Percentiles rank a stretch among this genome's conserved stretches.
Evolutionary conservation across 345 rosid species (phyloP).

Genomic region (Populus pruinosa): DNA sequence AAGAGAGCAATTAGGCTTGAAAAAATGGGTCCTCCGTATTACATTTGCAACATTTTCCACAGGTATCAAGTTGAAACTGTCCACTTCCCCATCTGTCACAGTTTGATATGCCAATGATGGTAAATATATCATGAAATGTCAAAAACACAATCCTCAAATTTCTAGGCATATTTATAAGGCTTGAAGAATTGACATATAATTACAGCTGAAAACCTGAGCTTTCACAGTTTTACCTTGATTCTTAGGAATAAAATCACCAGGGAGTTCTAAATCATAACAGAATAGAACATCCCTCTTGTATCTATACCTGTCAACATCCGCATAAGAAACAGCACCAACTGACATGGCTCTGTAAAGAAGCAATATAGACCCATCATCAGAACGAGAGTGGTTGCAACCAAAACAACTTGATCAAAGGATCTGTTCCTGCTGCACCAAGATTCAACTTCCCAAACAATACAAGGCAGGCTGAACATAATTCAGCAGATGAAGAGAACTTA

Average conservation of each 20-base stretch:
- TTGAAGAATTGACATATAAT: not conserved
- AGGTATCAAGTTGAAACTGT: conserved; percentile 74
- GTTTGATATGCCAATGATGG: not conserved
- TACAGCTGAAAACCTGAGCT: conserved; percentile 3
- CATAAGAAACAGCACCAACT: conserved; percentile 81
- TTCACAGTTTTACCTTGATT: conserved; percentile 55
- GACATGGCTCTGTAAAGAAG: conserved; percentile 55
- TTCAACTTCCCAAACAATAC: not conserved
- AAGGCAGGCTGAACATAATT: not conserved
- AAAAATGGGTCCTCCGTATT: conserved; percentile 57
- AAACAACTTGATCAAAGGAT: no score
- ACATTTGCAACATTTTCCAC: conserved; percentile 62
- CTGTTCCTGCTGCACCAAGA: not conserved
- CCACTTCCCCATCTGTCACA: conserved; percentile 88
- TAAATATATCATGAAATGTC: not conserved
- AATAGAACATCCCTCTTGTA: conserved; percentile 83
- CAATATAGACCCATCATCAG: conserved; percentile 10
- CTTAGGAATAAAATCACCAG: conserved; percentile 54
- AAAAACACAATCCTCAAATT: not conserved
- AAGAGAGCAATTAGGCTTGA: conserved; percentile 79
- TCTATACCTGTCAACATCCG: conserved; percentile 57
- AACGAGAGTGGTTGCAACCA: not conserved
- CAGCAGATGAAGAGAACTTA: conserved; percentile 22
- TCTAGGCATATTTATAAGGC: not conserved
- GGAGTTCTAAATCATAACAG: conserved; percentile 82